Evolutionary conservation across 202 grass and related monocot species (phyloP), one percentile per base, ranked within the genome.

Genomic region (Carex sylvatica): DNA sequence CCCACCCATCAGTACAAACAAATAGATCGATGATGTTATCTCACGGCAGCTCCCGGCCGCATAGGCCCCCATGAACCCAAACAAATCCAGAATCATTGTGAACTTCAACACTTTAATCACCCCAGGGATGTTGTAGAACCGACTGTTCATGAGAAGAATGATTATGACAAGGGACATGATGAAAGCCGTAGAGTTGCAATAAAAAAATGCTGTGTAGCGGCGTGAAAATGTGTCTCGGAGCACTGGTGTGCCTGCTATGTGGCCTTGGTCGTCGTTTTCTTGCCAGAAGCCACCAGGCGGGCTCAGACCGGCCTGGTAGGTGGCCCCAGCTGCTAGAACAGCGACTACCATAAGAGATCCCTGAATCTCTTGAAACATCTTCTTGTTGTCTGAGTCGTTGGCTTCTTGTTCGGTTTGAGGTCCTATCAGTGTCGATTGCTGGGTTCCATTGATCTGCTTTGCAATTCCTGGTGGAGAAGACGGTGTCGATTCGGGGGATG

Each of bases 51-150:
- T 90, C 65, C 64, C 64, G 0, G 64, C 64, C 0, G 72, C 87
- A 80, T 90, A 92, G 80, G 89, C 90, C 76, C 83, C 86, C 88
- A 92, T 85, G 80, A 94, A 88, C n/a, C 90, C 86, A 66, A 90
- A 55, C 65, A 94, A 76, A 74, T 87, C 74, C 16, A 87, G 16
- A 42, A 40, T 4, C 85, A 94, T 87, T 5, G 71, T 82, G 6
- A 82, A 87, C 30, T 91, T 81, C 86, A 93, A 85, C 51, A 87
- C 63, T 42, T 74, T 31, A 5, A 85, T 86, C 54, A 83, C 85
- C 52, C 83, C 82, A 0, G 49, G 77, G 42, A 40, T 61, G 33
- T 74, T 79, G 70, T 28, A 88, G 31, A 85, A 85, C 53, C 82
- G 76, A 46, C 72, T 81, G n/a, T 88, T 88, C 81, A 93, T 76